These are phyloP conservation scores for Thuja plicata DNA, from an alignment of 83 land plant species.

Conservation along the genomic window DNA sequence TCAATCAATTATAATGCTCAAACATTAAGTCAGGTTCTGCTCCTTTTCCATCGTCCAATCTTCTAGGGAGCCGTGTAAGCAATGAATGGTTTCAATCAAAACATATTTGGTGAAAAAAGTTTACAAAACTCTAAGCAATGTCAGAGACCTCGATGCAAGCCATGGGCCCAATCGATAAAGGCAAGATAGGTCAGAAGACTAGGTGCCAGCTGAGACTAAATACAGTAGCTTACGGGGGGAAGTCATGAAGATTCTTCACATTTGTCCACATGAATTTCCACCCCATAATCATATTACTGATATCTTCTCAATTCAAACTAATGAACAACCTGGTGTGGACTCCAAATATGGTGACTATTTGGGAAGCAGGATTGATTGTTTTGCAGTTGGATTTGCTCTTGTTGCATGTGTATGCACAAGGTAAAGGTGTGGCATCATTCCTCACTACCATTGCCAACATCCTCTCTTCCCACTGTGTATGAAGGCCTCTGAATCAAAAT, in stretches of 20 bases:
- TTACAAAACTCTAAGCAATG: no score
- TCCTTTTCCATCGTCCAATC: no score
- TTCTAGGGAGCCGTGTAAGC: no score
- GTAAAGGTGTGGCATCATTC: slow-evolving; percentile 77
- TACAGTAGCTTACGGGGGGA: neutral
- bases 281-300: slow-evolving; percentile 30
- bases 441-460: slow-evolving; percentile 60
- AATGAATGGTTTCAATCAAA: no score
- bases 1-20: no score
- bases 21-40: no score
- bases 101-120: no score
- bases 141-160: no score
- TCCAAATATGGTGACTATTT: slow-evolving; percentile 68
- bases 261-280: slow-evolving; percentile 22
- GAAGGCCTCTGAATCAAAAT: no score
- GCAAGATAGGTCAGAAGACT: slow-evolving; percentile 60
- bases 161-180: no score
- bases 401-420: slow-evolving; percentile 86
- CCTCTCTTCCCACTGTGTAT: no score
- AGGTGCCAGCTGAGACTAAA: slow-evolving; percentile 53
- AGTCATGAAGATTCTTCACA: slow-evolving; percentile 16
- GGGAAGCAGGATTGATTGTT: slow-evolving; percentile 81
- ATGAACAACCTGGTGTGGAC: slow-evolving; percentile 49
- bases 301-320: slow-evolving; percentile 59
- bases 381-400: slow-evolving; percentile 72